Evolutionary conservation across 148 eudicot species (phyloP).

Genomic region (Polygonum aviculare): DNA sequence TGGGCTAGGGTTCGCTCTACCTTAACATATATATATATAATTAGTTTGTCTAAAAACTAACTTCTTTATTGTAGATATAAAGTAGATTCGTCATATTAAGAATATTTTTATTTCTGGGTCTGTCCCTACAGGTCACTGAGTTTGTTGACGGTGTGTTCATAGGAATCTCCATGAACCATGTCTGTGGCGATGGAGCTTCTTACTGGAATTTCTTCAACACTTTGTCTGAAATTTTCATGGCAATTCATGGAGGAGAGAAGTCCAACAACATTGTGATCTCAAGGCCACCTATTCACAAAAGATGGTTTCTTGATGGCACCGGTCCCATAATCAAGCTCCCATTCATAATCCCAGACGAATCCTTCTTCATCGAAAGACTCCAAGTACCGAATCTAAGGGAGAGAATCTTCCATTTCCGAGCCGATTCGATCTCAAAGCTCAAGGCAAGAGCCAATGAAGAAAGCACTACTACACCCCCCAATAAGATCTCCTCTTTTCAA

Average conservation of each 20-base stretch:
- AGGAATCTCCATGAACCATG: constrained; percentile 20
- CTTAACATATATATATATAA: too few species aligned
- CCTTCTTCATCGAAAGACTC: background rate
- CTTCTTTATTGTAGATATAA: too few species aligned
- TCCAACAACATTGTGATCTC: too few species aligned
- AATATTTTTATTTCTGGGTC: too few species aligned
- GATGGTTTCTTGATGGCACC: background rate
- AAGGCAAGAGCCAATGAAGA: constrained; percentile 23
- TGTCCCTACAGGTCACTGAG: constrained; percentile 18
- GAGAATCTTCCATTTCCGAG: constrained; percentile 20
- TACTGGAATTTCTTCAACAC: background rate
- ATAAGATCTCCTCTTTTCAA: constrained; percentile 24
- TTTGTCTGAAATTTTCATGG: too few species aligned
- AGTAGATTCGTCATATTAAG: too few species aligned
- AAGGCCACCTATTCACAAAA: background rate
- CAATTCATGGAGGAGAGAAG: too few species aligned
- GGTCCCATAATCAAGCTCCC: constrained; percentile 11
- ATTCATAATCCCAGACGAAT: constrained; percentile 8
- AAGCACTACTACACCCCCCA: background rate
- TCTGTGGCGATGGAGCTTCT: constrained; percentile 22
- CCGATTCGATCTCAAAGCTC: constrained; percentile 11
- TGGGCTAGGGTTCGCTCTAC: too few species aligned
- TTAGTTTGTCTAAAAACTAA: too few species aligned
- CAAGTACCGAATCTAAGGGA: constrained; percentile 7
- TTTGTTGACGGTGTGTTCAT: constrained; percentile 20